phyloP scores from a whole-genome alignment of 2,329 filamentous ascomycete genomes.

The Ceratocystis ficicola region DNA sequence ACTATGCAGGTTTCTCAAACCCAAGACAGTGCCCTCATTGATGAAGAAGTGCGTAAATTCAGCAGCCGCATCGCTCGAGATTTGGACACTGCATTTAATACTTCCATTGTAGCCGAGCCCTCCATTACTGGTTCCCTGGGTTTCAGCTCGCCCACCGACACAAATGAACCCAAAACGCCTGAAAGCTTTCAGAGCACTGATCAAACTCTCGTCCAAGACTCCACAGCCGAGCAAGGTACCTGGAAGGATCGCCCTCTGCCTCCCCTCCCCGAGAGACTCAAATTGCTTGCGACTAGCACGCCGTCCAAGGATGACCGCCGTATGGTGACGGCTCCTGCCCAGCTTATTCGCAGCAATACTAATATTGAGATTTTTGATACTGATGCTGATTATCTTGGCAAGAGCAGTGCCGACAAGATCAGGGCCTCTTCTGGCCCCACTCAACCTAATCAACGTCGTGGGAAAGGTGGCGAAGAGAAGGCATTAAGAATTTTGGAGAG shows the following conservation, averaged over 20 bases:
- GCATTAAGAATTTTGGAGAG: constrained; percentile 37
- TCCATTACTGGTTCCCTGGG: constrained; percentile 11
- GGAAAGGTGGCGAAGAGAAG: constrained; percentile 23
- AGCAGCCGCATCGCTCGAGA: constrained; percentile 73
- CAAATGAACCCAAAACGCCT: constrained; percentile 15
- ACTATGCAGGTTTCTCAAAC: constrained; percentile 10
- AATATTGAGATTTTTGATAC: constrained; percentile 26
- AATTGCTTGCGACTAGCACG: constrained; percentile 27
- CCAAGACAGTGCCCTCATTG: constrained; percentile 29
- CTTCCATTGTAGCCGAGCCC: constrained; percentile 37
- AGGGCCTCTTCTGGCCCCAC: constrained; percentile 12
- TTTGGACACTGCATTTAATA: constrained; percentile 85
- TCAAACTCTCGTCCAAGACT: constrained; percentile 26
- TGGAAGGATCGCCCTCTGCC: constrained; percentile 43
- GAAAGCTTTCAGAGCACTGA: constrained; percentile 26
- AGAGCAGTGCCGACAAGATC: not conserved
- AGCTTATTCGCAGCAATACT: constrained; percentile 28
- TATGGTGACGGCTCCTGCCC: constrained; percentile 37
- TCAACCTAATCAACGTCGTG: not conserved
- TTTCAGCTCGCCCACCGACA: constrained; percentile 19
- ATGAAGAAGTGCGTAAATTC: constrained; percentile 70
- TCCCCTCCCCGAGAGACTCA: constrained; percentile 34
- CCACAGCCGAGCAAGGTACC: constrained; percentile 19
- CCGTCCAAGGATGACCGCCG: constrained; percentile 31
- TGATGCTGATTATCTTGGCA: constrained; percentile 10